Base-by-base conservation (phyloP, 768 basidiomycete species). In the Mrakia blollopis region DNA sequence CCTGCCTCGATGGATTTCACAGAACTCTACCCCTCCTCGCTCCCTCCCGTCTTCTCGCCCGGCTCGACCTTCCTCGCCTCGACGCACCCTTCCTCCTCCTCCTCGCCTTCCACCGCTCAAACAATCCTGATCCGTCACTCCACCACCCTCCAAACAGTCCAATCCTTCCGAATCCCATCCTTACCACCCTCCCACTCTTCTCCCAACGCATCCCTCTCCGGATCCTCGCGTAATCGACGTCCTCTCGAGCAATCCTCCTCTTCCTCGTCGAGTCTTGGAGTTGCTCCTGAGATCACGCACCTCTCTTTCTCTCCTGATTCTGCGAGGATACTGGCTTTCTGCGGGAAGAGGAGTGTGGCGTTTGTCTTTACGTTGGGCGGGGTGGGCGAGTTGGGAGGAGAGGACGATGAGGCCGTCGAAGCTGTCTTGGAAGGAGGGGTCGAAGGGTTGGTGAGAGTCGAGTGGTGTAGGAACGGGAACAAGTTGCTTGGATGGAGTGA, bases 401-500 rank as follows among this genome's bases (percentile, higher is more conserved):
- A 93, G 80, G 92, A 93, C 80, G 85, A 87, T 10, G 77, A 79
- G 41, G 69, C 74, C 21, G 92, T 93, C 91, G 87, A 85, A 69
- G 90, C 91, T 5, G 87, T 88, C 52, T 90, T 94, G 78, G 91
- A 93, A 79, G 87, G 90, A 10, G 92, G 92, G 37, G 87, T 89
- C 35, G 94, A 96, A 85, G 91, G 94, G 16, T 88, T 97, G 69
- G 87, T 89, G 28, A 92, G 89, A 81, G 92, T 91, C 25, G 92
- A 95, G 81, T 98, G 94, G 94, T 91, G 91, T 0, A 92, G 91
- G 3, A 91, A 91, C 18, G 68, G 75, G 35, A 76, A 76, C 23
- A 87, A 91, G 23, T 86, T 97, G 7, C 84, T 97, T 41, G 95
- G 92, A 81, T 98, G 94, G 84, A 94, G 93, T 5, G 92, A 94